phyloP scores from a whole-genome alignment of 1,139 yeast species.

The Lizanozyma gosingica region DNA sequence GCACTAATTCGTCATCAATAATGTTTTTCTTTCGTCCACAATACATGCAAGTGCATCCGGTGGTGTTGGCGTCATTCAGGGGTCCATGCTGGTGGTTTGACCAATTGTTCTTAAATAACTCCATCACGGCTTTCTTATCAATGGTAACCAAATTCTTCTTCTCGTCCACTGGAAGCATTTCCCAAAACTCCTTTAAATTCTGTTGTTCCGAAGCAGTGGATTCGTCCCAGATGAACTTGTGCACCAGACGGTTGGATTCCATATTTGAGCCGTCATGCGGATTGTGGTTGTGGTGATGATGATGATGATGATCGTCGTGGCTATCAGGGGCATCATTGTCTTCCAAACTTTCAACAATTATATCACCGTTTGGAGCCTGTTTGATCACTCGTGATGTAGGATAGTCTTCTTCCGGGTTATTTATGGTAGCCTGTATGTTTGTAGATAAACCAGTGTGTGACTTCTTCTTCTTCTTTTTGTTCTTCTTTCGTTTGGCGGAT shows the following conservation, averaged over 20 bases:
- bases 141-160: conserved; percentile 57
- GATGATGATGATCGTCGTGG: conserved; percentile 8
- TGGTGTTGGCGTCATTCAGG: conserved; percentile 5
- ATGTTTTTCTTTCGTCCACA: conserved; percentile 74
- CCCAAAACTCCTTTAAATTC: conserved; percentile 62
- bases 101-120: conserved; percentile 36
- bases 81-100: conserved; percentile 34
- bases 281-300: conserved; percentile 5
- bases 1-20: conserved; percentile 68
- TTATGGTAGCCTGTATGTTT: conserved; percentile 34
- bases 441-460: conserved; percentile 10
- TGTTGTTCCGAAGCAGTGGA: conserved; percentile 50
- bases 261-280: conserved; percentile 4
- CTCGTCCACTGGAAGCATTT: conserved; percentile 47
- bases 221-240: conserved; percentile 49
- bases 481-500: conserved; percentile 6
- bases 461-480: conserved; percentile 24
- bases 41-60: conserved; percentile 59
- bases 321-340: conserved; percentile 12
- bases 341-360: conserved; percentile 49
- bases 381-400: conserved; percentile 68
- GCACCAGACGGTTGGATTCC: conserved; percentile 1
- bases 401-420: conserved; percentile 53
- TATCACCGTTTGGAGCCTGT: conserved; percentile 67
- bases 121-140: conserved; percentile 63